These are phyloP conservation scores for Diospyros lotus DNA, from an alignment of 148 eudicot genomes.

Conservation along the genomic window DNA sequence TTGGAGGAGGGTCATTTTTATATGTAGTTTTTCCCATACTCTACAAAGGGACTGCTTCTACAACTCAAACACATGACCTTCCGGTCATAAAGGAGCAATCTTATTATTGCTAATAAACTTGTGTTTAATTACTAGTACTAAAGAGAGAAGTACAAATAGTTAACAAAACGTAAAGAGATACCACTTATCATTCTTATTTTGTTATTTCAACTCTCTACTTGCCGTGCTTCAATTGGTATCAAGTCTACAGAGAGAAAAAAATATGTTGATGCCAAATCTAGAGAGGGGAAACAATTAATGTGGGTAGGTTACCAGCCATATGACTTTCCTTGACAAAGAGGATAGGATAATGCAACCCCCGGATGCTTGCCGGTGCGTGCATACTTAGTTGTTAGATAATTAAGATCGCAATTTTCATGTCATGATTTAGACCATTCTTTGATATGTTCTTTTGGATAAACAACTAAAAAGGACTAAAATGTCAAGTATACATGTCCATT, in stretches of 20 bases:
- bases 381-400: conserved; percentile 4
- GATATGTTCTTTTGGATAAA: background rate
- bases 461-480: background rate
- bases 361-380: conserved; percentile 9
- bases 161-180: too few species aligned
- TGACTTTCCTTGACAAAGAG: conserved; percentile 6
- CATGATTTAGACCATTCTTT: background rate
- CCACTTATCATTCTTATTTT: background rate
- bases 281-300: background rate
- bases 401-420: background rate
- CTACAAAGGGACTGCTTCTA: too few species aligned
- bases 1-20: too few species aligned
- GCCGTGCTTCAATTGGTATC: background rate
- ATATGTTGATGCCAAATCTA: background rate
- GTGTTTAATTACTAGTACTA: too few species aligned
- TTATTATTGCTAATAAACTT: too few species aligned
- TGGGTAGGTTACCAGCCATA: conserved; percentile 10
- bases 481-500: background rate
- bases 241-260: background rate
- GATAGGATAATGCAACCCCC: background rate
- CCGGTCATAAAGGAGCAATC: too few species aligned
- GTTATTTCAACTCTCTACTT: background rate
- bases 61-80: too few species aligned
- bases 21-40: too few species aligned
- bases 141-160: too few species aligned